A percentile compares a stretch with the other conserved stretches of the same genome.
These are phyloP conservation scores for Vigna unguiculata DNA, from an alignment of 306 rosid genomes.

Conservation along the genomic window DNA sequence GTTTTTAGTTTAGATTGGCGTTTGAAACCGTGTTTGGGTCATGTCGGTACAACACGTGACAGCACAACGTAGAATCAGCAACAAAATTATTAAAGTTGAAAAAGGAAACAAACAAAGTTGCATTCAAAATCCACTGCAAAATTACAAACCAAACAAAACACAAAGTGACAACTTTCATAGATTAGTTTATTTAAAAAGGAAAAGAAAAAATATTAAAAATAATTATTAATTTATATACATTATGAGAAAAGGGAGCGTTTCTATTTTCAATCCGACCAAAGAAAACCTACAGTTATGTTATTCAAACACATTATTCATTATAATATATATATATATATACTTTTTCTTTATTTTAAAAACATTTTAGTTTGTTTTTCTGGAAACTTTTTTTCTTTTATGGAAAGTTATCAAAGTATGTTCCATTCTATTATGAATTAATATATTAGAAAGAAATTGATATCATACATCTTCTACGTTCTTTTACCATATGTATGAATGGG, in stretches of 20 bases:
- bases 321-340: too few species aligned
- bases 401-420: too few species aligned
- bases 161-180: neutral
- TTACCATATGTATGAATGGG: too few species aligned
- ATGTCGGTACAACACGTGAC: conserved; percentile 32
- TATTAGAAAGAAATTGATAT: too few species aligned
- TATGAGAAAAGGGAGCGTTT: neutral
- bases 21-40: neutral
- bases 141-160: neutral
- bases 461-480: too few species aligned
- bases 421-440: too few species aligned
- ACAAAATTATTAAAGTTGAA: conserved; percentile 13
- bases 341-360: too few species aligned
- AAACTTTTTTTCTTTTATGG: too few species aligned
- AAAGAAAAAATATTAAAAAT: neutral
- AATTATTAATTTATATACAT: neutral
- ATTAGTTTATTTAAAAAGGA: neutral
- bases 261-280: neutral
- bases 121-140: conserved; percentile 6
- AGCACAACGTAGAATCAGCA: conserved; percentile 1
- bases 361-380: too few species aligned
- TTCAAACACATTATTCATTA: too few species aligned
- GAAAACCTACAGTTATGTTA: too few species aligned
- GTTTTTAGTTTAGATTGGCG: neutral
- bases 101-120: conserved; percentile 4